phyloP scores from a whole-genome alignment of 2,329 filamentous ascomycete genomes.

The Emergomyces pasteurianus region DNA sequence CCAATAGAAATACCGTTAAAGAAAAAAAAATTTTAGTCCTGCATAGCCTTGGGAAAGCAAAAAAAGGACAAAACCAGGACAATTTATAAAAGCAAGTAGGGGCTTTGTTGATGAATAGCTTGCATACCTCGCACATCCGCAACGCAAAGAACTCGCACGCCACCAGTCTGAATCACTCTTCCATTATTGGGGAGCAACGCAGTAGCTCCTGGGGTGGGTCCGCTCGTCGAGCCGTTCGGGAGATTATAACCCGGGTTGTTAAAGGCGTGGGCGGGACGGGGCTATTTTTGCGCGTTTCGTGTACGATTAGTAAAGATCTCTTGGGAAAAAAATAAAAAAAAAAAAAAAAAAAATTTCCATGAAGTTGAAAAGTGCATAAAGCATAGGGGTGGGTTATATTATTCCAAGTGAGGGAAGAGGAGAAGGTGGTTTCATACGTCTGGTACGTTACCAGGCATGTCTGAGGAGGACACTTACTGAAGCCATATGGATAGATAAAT shows the following conservation, averaged over 20 bases:
- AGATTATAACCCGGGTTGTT: slow-evolving; percentile 30
- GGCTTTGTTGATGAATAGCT: not conserved
- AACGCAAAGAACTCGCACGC: slow-evolving; percentile 37
- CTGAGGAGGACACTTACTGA: slow-evolving; percentile 29
- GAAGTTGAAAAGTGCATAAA: not conserved
- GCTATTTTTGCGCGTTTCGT: slow-evolving; percentile 17
- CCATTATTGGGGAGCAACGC: slow-evolving; percentile 40
- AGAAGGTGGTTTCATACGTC: not conserved
- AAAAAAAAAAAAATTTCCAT: not conserved
- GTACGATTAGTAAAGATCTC: slow-evolving; percentile 14
- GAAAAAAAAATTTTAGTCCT: not conserved
- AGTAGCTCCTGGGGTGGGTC: slow-evolving; percentile 34
- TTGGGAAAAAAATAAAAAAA: slow-evolving; percentile 2
- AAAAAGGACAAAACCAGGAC: not conserved
- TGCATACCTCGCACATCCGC: slow-evolving; percentile 39
- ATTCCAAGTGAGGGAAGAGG: not conserved
- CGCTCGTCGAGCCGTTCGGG: slow-evolving; percentile 34
- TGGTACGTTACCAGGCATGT: not conserved
- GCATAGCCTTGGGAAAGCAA: not conserved
- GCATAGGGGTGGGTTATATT: not conserved
- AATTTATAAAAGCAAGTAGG: not conserved
- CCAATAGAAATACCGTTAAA: not conserved
- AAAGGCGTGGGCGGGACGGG: slow-evolving; percentile 33
- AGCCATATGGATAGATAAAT: slow-evolving; percentile 29
- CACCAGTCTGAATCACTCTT: slow-evolving; percentile 37